Evolutionary conservation across 2,329 filamentous ascomycete species (phyloP).

Genomic region (Fusarium irregulare): DNA sequence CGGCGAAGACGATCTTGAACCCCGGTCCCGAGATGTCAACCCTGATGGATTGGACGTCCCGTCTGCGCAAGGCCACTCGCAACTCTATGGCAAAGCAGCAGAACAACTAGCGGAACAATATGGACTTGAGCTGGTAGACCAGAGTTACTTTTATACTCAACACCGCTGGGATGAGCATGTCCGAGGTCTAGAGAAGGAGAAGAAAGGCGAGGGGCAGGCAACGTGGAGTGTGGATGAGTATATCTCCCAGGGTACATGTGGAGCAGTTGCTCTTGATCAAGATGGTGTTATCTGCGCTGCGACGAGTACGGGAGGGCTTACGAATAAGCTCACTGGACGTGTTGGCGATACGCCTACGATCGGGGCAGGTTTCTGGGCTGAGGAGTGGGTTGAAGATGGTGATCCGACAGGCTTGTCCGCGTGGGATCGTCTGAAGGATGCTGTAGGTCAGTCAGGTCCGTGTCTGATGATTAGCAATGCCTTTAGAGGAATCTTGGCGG

Average conservation of each 20-base stretch:
- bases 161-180: conserved; percentile 82
- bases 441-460: conserved; percentile 19
- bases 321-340: conserved; percentile 87
- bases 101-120: conserved; percentile 75
- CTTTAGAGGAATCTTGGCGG: conserved; percentile 63
- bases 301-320: conserved; percentile 80
- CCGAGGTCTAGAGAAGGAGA: conserved; percentile 65
- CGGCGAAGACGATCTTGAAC: conserved; percentile 70
- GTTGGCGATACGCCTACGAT: conserved; percentile 88
- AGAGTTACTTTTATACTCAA: conserved; percentile 82
- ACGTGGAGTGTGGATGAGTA: conserved; percentile 73
- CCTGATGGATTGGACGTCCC: conserved; percentile 55
- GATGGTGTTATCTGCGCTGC: conserved; percentile 78
- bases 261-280: conserved; percentile 83
- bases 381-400: conserved; percentile 75
- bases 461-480: conserved; percentile 47
- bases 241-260: conserved; percentile 85
- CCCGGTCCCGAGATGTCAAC: conserved; percentile 15
- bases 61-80: conserved; percentile 75
- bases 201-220: conserved; percentile 52
- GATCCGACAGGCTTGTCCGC: conserved; percentile 44
- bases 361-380: conserved; percentile 90
- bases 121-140: conserved; percentile 76
- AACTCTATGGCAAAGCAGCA: conserved; percentile 74
- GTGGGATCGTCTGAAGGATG: conserved; percentile 31